Base-by-base conservation (phyloP, 148 eudicot species). In the Hydrangea macrophylla region DNA sequence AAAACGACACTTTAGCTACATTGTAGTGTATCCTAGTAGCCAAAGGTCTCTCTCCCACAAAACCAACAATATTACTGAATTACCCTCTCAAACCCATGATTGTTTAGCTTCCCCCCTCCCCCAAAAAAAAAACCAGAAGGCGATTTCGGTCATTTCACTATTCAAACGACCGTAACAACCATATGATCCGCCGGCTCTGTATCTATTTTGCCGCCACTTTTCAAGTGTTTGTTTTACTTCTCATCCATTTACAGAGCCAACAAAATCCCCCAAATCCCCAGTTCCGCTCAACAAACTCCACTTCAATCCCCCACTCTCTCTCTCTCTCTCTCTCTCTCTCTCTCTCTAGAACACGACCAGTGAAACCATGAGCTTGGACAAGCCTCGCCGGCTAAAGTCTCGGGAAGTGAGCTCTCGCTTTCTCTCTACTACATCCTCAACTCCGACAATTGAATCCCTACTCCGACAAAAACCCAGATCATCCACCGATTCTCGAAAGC, bases 371-470 rank as follows among this genome's bases (percentile, higher is more conserved):
- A 54, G 18, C 35, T 63, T 73, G 6, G 79, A 64, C 11, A 75
- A 60, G 70, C 71, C 68, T 0, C 73, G 65, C 2, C 72, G 74
- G 66, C 68, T 73, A 7, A 84, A 78, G 60, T 80, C 81, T 9
- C 75, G 84, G 12, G 79, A 80, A 60, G 76, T 83, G 9, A 80
- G 74, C 45, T 80, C 84, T n/a, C 71, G 84, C 22, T 78, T 59
- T 40, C 76, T 73, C 4, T 76, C 82, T 6, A 70, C 74, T 9
- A 25, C 10, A n/a, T n/a, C n/a, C 30, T 48, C 56, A 5, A 27
- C 37, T 15, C 10, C 56, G 1, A 13, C 53, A 1, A 2, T 24
- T 4, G 74, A 44, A 10, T 68, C 81, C 7, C 70, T 69, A 5
- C 25, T 56, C 9, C 64, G 60, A 25, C 78, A 69, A 5, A 79